phyloP scores from a whole-genome alignment of 1,284 basidiomycete genomes.

The Coniophora puteana region DNA sequence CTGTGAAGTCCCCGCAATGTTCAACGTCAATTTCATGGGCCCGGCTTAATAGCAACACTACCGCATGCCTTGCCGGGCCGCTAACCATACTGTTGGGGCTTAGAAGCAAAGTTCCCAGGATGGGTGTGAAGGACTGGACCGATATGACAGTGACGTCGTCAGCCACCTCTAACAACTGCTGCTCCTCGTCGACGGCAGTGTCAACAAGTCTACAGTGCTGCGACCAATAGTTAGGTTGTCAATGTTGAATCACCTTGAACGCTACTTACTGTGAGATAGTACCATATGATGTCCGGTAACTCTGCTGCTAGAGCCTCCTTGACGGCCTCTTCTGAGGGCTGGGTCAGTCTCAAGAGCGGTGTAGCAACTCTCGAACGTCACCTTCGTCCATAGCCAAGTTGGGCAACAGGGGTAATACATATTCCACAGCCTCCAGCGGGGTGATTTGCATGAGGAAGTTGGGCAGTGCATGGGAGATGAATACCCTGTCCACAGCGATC shows the following conservation, averaged over 20 bases:
- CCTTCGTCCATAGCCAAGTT: conserved; percentile 87
- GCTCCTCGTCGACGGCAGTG: conserved; percentile 9
- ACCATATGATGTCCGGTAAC: conserved; percentile 87
- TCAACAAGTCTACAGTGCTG: conserved; percentile 61
- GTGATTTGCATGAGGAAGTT: conserved; percentile 73
- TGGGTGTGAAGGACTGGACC: conserved; percentile 87
- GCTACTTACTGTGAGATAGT: conserved; percentile 70
- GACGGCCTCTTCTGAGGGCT: conserved; percentile 76
- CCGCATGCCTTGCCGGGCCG: conserved; percentile 69
- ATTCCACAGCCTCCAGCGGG: conserved; percentile 89
- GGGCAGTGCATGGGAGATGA: conserved; percentile 80
- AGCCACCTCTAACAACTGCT: conserved; percentile 15
- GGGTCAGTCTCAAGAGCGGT: conserved; percentile 10
- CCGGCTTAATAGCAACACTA: conserved; percentile 75
- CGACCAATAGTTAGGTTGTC: conserved; percentile 9
- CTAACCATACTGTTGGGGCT: conserved; percentile 76
- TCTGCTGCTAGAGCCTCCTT: conserved; percentile 88
- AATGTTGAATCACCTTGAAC: conserved; percentile 23
- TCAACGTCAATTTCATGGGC: conserved; percentile 19
- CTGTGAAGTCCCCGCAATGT: conserved; percentile 48
- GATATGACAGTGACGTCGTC: conserved; percentile 53
- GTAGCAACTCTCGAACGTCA: conserved; percentile 26
- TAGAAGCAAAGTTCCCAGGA: conserved; percentile 85
- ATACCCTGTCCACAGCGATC: conserved; percentile 44
- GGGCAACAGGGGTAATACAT: conserved; percentile 88